Evolutionary conservation across 352 stramenopile species (phyloP).

Genomic region (Phytophthora syringae): DNA sequence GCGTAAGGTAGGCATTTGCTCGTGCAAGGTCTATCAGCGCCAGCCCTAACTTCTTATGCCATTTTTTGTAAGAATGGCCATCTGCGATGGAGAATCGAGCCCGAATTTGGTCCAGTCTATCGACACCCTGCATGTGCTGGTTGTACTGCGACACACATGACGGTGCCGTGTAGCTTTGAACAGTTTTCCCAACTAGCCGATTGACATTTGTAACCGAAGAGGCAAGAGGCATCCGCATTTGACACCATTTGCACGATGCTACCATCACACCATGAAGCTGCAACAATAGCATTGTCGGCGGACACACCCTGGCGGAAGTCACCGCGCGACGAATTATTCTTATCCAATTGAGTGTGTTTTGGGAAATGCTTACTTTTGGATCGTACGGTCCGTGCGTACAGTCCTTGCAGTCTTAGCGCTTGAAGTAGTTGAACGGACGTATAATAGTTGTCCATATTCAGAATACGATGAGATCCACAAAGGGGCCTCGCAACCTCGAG

Average conservation of each 20-base stretch:
- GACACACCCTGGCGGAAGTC: not conserved
- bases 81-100: too few relatives aligned
- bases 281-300: not conserved
- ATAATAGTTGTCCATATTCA: constrained; percentile 49
- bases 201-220: not conserved
- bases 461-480: constrained; percentile 21
- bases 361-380: not conserved
- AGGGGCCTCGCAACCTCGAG: constrained; percentile 30
- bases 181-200: not conserved
- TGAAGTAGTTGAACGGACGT: constrained; percentile 34
- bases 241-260: not conserved
- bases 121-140: too few relatives aligned
- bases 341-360: not conserved
- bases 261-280: not conserved
- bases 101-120: too few relatives aligned
- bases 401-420: constrained; percentile 11
- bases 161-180: not conserved
- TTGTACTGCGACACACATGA: not conserved
- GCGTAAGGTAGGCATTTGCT: too few relatives aligned
- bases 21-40: too few relatives aligned
- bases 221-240: not conserved
- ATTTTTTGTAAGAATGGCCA: too few relatives aligned
- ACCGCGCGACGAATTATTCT: not conserved
- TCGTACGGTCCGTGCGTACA: constrained; percentile 28
- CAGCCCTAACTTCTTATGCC: too few relatives aligned